phyloP scores from a whole-genome alignment of 1,284 basidiomycete genomes.

The Retiboletus flavoniger region DNA sequence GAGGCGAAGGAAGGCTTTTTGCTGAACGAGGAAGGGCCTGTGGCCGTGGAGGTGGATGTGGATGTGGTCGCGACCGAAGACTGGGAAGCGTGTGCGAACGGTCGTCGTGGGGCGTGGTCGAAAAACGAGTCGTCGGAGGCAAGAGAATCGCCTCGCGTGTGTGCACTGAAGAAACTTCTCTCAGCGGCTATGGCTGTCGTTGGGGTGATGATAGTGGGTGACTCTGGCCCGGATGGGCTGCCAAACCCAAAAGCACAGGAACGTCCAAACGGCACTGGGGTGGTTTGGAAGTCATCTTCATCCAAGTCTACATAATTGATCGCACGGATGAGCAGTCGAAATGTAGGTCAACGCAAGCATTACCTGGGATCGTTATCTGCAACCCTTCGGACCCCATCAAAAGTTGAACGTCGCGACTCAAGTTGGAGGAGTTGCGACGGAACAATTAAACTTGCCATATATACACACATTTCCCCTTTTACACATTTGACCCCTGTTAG shows the following conservation, averaged over 20 bases:
- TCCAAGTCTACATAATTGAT: slow-evolving; percentile 55
- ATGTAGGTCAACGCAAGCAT: slow-evolving; percentile 9
- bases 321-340: slow-evolving; percentile 2
- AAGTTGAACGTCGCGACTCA: slow-evolving; percentile 6
- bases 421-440: not conserved
- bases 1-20: slow-evolving; percentile 87
- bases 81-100: slow-evolving; percentile 66
- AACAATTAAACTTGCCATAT: slow-evolving; percentile 7
- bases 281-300: slow-evolving; percentile 65
- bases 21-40: slow-evolving; percentile 51
- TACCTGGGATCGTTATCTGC: slow-evolving; percentile 82
- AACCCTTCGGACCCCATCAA: slow-evolving; percentile 54
- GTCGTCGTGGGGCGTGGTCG: slow-evolving; percentile 54
- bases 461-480: slow-evolving; percentile 7
- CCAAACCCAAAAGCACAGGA: slow-evolving; percentile 44
- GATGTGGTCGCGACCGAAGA: slow-evolving; percentile 59
- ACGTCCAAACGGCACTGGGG: slow-evolving; percentile 65
- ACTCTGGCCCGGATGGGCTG: slow-evolving; percentile 55
- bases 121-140: slow-evolving; percentile 65
- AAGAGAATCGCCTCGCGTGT: slow-evolving; percentile 72
- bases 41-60: slow-evolving; percentile 24
- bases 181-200: slow-evolving; percentile 53
- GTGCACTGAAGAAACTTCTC: slow-evolving; percentile 56
- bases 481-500: slow-evolving; percentile 13
- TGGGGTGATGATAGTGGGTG: slow-evolving; percentile 50